phyloP scores from a whole-genome alignment of 1,284 basidiomycete species.

The Austroboletus novae-zelandiae region DNA sequence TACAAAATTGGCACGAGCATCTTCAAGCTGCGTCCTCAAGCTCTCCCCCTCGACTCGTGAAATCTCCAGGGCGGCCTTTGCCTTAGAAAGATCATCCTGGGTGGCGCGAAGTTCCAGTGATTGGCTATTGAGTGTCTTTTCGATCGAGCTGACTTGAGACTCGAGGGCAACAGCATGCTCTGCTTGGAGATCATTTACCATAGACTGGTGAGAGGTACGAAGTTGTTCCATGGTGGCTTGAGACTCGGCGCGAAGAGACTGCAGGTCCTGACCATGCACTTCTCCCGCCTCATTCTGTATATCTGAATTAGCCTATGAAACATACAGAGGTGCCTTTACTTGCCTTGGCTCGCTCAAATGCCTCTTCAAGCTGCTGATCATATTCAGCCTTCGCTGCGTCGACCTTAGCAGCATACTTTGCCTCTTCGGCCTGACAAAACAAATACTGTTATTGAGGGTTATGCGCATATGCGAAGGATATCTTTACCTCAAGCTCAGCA shows the following conservation, averaged over 20 bases:
- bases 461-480: background rate
- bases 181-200: conserved; percentile 56
- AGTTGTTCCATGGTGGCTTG: conserved; percentile 68
- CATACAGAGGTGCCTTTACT: conserved; percentile 10
- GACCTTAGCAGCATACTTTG: conserved; percentile 64
- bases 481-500: conserved; percentile 60
- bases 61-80: conserved; percentile 56
- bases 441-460: background rate
- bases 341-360: conserved; percentile 77
- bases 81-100: conserved; percentile 74
- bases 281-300: conserved; percentile 63
- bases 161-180: conserved; percentile 62
- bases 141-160: conserved; percentile 52
- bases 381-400: conserved; percentile 68
- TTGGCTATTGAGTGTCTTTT: conserved; percentile 63
- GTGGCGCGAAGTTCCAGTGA: conserved; percentile 76
- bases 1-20: conserved; percentile 44
- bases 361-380: conserved; percentile 59
- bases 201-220: conserved; percentile 54
- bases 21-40: conserved; percentile 62
- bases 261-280: conserved; percentile 67
- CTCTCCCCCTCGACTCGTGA: conserved; percentile 52
- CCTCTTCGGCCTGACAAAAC: conserved; percentile 57
- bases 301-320: conserved; percentile 4
- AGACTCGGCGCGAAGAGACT: conserved; percentile 63